These are phyloP conservation scores for Daldinia concentrica DNA, from an alignment of 495 filamentous ascomycete genomes.

Conservation along the genomic window DNA sequence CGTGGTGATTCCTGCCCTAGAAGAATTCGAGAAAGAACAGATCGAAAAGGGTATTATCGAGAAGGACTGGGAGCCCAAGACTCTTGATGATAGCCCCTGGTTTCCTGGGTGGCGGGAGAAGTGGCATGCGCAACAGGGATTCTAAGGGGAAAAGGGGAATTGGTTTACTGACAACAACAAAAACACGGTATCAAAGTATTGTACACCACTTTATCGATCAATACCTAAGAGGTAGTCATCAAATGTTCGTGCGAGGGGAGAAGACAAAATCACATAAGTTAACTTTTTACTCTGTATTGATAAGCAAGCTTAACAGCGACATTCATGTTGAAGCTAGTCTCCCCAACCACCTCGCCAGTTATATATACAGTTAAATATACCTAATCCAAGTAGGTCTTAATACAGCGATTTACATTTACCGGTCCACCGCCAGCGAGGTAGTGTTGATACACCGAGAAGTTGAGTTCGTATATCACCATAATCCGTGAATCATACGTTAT, in stretches of 20 bases:
- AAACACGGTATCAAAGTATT: neutral
- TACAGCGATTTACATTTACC: neutral
- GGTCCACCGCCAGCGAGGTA: neutral
- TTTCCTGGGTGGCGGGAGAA: slow-evolving; percentile 86
- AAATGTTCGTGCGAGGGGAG: neutral
- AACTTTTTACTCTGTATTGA: neutral
- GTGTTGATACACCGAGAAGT: slow-evolving; percentile 33
- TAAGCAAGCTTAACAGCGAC: neutral
- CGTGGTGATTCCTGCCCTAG: slow-evolving; percentile 73
- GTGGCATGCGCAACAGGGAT: slow-evolving; percentile 82
- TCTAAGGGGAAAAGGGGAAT: slow-evolving; percentile 27
- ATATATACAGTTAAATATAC: slow-evolving; percentile 32
- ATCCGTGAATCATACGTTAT: slow-evolving; percentile 6
- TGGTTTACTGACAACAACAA: neutral
- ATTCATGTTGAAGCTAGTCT: neutral
- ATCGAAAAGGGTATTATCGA: slow-evolving; percentile 67
- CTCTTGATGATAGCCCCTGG: slow-evolving; percentile 84
- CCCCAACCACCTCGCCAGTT: neutral
- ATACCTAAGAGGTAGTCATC: neutral
- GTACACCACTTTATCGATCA: neutral
- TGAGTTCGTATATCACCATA: slow-evolving; percentile 35
- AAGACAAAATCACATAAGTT: neutral
- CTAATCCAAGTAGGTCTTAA: slow-evolving; percentile 6
- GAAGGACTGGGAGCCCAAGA: slow-evolving; percentile 74
- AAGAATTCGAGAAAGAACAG: slow-evolving; percentile 77